Evolutionary conservation across 768 basidiomycete genomes (phyloP).

Genomic region (Coprinopsis sp.): DNA sequence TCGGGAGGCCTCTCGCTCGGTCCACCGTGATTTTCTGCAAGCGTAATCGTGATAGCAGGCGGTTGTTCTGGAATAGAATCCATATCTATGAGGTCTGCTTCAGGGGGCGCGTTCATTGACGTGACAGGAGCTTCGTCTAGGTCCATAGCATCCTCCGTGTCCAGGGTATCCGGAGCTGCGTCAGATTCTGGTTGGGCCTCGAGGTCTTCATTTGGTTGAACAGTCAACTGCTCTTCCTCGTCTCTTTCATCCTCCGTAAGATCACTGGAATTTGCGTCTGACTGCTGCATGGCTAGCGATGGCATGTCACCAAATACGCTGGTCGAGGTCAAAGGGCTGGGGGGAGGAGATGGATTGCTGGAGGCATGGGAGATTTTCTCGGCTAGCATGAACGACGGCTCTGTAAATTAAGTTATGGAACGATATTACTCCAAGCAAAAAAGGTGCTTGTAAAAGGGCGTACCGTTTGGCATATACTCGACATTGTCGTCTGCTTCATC

Average conservation of each 20-base stretch:
- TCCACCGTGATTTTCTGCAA: no score
- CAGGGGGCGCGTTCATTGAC: no score
- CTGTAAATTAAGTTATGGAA: constrained; percentile 27
- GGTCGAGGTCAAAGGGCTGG: constrained; percentile 22
- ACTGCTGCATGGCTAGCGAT: background rate
- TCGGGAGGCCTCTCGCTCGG: no score
- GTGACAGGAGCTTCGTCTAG: no score
- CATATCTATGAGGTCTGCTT: constrained; percentile 23
- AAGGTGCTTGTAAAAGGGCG: constrained; percentile 7
- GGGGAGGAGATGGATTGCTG: constrained; percentile 70
- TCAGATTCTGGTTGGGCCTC: background rate
- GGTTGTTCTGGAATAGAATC: constrained; percentile 31
- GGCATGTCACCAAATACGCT: constrained; percentile 8
- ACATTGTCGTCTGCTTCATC: constrained; percentile 25
- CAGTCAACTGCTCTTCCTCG: background rate
- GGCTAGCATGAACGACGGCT: constrained; percentile 66
- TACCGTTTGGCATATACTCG: constrained; percentile 39
- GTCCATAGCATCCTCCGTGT: no score
- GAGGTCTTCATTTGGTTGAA: no score
- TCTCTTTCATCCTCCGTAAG: no score
- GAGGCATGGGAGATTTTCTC: constrained; percentile 62
- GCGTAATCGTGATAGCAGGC: no score
- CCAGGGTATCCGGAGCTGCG: no score
- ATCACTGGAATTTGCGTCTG: background rate
- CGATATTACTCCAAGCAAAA: constrained; percentile 13